Conservation (phyloP, 2,329 filamentous ascomycete species). For the Spiromastix sp. region DNA sequence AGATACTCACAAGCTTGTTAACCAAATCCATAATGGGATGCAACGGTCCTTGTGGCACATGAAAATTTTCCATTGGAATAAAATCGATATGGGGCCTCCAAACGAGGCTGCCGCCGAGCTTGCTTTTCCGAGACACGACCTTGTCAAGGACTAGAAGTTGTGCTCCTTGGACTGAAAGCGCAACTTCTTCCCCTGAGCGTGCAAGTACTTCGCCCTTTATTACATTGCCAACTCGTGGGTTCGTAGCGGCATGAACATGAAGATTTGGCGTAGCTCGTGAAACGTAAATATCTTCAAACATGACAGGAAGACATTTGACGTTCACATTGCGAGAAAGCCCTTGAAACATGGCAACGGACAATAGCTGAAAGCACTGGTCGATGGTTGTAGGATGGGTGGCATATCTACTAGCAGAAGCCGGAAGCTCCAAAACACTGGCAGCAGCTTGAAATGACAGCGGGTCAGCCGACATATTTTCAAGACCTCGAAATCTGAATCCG, state of each 20-base stretch:
- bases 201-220: neutral
- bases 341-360: neutral
- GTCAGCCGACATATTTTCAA: neutral
- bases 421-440: neutral
- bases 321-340: neutral
- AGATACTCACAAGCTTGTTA: conserved; percentile 5
- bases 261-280: neutral
- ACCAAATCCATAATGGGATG: neutral
- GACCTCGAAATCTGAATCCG: neutral
- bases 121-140: neutral
- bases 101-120: neutral
- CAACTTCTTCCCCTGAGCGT: neutral
- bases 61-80: neutral
- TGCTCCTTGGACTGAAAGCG: neutral
- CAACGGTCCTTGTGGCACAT: neutral
- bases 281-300: neutral
- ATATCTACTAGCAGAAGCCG: neutral
- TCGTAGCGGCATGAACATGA: too few species aligned
- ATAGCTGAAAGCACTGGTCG: neutral
- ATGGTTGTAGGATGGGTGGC: neutral
- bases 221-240: neutral
- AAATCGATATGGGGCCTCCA: neutral
- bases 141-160: neutral
- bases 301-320: neutral
- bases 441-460: too few species aligned